Evolutionary conservation across 1,284 basidiomycete species (phyloP).

Genomic region (Microbotryum silenes-acaulis): DNA sequence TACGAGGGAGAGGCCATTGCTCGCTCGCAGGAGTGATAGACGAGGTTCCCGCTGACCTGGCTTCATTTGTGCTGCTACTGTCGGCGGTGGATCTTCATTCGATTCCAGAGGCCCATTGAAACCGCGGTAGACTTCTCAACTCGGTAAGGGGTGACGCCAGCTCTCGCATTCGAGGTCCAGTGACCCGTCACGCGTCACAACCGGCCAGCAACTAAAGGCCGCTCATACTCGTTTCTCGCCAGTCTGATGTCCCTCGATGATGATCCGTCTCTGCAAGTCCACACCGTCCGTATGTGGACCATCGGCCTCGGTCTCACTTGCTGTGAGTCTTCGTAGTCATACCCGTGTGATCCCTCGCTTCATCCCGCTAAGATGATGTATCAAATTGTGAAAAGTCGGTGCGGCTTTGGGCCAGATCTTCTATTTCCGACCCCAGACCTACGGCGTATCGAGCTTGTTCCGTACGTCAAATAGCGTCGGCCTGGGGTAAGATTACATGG

Average conservation of each 20-base stretch:
- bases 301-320: slow-evolving; percentile 1
- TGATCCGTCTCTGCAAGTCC: slow-evolving; percentile 1
- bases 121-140: background rate
- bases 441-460: slow-evolving; percentile 6
- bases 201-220: background rate
- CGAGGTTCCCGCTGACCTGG: too few species aligned
- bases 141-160: background rate
- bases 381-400: background rate
- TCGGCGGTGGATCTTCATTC: too few species aligned
- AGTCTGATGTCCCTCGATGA: slow-evolving; percentile 6
- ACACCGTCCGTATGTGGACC: slow-evolving; percentile 8
- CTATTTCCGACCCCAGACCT: slow-evolving; percentile 10
- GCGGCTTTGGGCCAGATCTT: slow-evolving; percentile 8
- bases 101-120: background rate
- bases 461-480: background rate
- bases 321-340: too few species aligned
- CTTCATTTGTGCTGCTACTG: too few species aligned
- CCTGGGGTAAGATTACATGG: too few species aligned
- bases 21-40: too few species aligned
- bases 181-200: background rate
- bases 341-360: too few species aligned
- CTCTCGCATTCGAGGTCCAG: too few species aligned
- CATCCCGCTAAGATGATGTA: too few species aligned
- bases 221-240: background rate
- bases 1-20: too few species aligned